These are phyloP conservation scores for Nyssa sinensis DNA, from an alignment of 148 eudicot species.

Conservation along the genomic window DNA sequence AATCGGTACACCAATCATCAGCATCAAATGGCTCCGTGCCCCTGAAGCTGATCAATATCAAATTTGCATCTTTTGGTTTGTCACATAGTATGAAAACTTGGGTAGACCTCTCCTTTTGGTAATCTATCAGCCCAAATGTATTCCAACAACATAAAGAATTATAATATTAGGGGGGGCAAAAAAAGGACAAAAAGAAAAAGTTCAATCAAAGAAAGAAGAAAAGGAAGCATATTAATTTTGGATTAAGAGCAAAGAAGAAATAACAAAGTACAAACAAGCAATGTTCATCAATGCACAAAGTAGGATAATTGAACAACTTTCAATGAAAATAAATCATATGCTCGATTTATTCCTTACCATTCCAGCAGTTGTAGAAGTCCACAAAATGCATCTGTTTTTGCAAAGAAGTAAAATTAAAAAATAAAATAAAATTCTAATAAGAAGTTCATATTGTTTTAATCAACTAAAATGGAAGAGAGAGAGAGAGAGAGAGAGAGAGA, in stretches of 20 bases:
- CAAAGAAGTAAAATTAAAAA: conserved; percentile 10
- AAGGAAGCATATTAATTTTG: neutral
- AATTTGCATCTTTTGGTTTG: conserved; percentile 51
- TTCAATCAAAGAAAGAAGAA: neutral
- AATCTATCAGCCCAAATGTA: conserved; percentile 27
- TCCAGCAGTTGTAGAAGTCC: conserved; percentile 69
- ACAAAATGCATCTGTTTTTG: conserved; percentile 55
- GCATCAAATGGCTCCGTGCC: conserved; percentile 69
- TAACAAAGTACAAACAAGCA: neutral
- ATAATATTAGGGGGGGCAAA: neutral
- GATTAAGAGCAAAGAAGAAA: neutral
- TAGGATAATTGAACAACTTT: neutral
- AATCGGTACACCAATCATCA: conserved; percentile 63
- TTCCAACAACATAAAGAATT: neutral
- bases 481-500: too few relatives aligned
- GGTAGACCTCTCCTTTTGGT: conserved; percentile 51
- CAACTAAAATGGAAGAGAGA: neutral
- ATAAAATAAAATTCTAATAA: neutral
- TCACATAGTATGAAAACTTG: conserved; percentile 57
- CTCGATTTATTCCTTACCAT: conserved; percentile 34
- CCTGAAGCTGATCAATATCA: conserved; percentile 55
- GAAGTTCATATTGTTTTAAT: neutral
- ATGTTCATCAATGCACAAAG: neutral
- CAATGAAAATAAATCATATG: neutral
- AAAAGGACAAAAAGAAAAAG: neutral